Conservation (phyloP, 2,329 filamentous ascomycete genomes). For the Aureobasidium melanogenum region DNA sequence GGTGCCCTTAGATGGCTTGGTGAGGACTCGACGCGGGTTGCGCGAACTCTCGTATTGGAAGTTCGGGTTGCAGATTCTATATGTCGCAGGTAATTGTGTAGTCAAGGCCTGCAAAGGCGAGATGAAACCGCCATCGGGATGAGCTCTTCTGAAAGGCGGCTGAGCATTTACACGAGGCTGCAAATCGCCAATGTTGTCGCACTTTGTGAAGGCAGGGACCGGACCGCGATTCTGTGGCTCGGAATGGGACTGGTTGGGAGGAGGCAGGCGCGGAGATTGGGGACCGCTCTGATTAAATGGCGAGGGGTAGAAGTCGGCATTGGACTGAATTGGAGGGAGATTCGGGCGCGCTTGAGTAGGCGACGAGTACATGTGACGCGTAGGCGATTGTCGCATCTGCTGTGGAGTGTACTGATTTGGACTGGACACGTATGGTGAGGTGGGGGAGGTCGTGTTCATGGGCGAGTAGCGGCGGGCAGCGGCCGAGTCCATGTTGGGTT, state of each 20-base stretch:
- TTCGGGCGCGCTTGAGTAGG: constrained; percentile 44
- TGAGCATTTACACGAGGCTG: constrained; percentile 77
- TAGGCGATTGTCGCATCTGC: constrained; percentile 67
- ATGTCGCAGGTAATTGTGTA: constrained; percentile 84
- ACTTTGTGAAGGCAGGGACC: constrained; percentile 80
- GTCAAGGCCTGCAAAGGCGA: constrained; percentile 95
- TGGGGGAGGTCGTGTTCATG: constrained; percentile 76
- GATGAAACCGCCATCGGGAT: constrained; percentile 95
- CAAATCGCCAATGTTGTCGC: constrained; percentile 64
- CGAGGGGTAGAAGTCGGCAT: constrained; percentile 28
- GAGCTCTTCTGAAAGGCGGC: constrained; percentile 83
- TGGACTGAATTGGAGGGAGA: constrained; percentile 67
- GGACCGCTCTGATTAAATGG: constrained; percentile 13
- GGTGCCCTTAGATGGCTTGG: constrained; percentile 94
- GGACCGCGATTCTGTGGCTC: constrained; percentile 43
- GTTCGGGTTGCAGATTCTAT: constrained; percentile 93
- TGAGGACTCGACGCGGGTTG: constrained; percentile 89
- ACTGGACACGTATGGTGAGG: constrained; percentile 61
- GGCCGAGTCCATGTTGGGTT: constrained; percentile 42
- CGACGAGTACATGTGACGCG: constrained; percentile 54
- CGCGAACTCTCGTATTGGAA: constrained; percentile 99
- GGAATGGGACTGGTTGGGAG: constrained; percentile 6
- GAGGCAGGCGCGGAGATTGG: constrained; percentile 12
- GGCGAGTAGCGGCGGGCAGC: constrained; percentile 91
- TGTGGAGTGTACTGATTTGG: constrained; percentile 31